Base-by-base conservation (phyloP, 2,329 filamentous ascomycete species). In the Juglanconis juglandina region DNA sequence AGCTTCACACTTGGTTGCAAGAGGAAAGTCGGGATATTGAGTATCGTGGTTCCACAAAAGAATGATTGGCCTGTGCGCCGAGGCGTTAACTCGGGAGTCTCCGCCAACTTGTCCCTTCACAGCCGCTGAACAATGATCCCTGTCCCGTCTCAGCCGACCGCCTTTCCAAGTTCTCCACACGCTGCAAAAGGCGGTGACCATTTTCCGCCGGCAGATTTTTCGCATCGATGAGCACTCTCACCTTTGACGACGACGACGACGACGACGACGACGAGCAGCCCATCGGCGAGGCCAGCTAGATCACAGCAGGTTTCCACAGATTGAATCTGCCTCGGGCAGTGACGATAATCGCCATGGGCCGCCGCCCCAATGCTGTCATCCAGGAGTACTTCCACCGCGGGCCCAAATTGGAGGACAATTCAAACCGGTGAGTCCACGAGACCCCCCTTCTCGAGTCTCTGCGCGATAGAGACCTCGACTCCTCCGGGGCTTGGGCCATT, bases 311-410 rank as follows among this genome's bases (percentile, higher is more conserved):
- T n/a, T 35, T 42, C 34, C 17, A n/a, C 30, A 42, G 35, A 24
- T 13, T 9, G n/a, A 41, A 44, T 24, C 48, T 58, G 47, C 48
- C 48, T 35, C 32, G 34, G 48, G 55, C 55, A 58, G 47, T 42
- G n/a, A n/a, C 37, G 33, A 6, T 32, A 30, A 9, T 24, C 59
- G 53, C 42, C 39, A 94, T 94, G 91, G 91, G 91, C 72, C 86
- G 91, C 71, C 88, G 89, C 76, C 91, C 91, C 66, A 94, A 95
- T 75, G 86, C 87, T 68, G 81, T 96, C 67, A 93, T 96, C 73
- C 83, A 91, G 73, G 87, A 94, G 76, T 95, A 92, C 79, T 97
- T 96, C 74, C 86, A 91, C 73, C 86, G 92, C 67, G 93, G 93
- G 9, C 84, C 86, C 44, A 96, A 96, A 77, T 83, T 96, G 68